These are phyloP conservation scores for Beta macrorhiza DNA, from an alignment of 179 eudicot species.

Conservation along the genomic window DNA sequence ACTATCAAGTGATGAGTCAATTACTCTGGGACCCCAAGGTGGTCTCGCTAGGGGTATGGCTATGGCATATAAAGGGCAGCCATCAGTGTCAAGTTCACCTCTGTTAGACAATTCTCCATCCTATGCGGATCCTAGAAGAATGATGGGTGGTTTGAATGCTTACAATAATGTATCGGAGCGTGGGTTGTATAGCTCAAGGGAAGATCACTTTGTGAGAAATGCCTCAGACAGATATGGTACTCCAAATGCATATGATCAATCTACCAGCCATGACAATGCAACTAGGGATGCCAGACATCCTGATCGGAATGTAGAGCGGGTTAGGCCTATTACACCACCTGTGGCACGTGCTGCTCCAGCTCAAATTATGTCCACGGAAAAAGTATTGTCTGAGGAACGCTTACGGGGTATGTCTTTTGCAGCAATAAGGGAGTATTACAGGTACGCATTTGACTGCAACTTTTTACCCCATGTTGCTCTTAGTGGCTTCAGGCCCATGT, in stretches of 20 bases:
- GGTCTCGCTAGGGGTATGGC: constrained; percentile 84
- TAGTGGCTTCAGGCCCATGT: not conserved
- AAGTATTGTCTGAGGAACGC: constrained; percentile 55
- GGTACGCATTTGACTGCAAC: constrained; percentile 38
- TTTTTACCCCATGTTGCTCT: not conserved
- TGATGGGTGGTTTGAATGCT: constrained; percentile 52
- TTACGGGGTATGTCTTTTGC: constrained; percentile 58
- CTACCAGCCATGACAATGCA: constrained; percentile 42
- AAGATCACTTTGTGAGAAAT: constrained; percentile 46
- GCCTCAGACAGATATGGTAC: constrained; percentile 42
- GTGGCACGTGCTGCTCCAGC: constrained; percentile 35
- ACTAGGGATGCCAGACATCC: constrained; percentile 46
- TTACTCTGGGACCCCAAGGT: constrained; percentile 95
- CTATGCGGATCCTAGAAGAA: constrained; percentile 58
- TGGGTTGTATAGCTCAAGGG: constrained; percentile 49
- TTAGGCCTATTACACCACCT: constrained; percentile 46
- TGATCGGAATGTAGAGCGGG: constrained; percentile 46
- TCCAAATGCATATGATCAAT: constrained; percentile 47
- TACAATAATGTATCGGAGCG: constrained; percentile 49
- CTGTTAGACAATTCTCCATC: constrained; percentile 41
- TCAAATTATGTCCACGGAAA: constrained; percentile 44
- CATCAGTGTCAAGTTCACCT: constrained; percentile 41
- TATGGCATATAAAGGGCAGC: constrained; percentile 66
- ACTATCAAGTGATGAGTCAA: constrained; percentile 61
- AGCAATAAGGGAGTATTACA: constrained; percentile 85